These are phyloP conservation scores for Trypanosoma avium DNA, from an alignment of 208 protist genomes.

Conservation along the genomic window DNA sequence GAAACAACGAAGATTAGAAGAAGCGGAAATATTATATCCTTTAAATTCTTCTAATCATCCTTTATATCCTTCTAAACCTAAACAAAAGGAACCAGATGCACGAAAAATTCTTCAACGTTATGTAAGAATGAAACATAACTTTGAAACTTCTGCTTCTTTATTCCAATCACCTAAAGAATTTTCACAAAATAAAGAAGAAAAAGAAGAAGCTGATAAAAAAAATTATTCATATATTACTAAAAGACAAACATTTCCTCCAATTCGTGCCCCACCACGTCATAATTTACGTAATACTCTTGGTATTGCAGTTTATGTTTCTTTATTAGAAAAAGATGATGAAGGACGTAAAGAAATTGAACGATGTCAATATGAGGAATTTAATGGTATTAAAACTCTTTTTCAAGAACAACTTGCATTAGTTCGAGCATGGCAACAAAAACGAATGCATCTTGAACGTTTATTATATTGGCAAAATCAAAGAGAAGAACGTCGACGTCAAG, in stretches of 20 bases:
- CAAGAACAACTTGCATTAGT: conserved; percentile 46
- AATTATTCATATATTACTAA: background rate
- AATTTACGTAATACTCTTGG: conserved; percentile 56
- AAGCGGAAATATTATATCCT: conserved; percentile 24
- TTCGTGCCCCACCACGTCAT: background rate
- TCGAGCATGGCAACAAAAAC: conserved; percentile 56
- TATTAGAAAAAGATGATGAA: conserved; percentile 55
- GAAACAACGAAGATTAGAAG: conserved; percentile 34
- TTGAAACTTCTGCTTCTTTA: background rate
- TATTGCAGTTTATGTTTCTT: conserved; percentile 51
- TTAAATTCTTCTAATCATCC: background rate
- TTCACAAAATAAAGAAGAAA: background rate
- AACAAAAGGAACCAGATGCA: conserved; percentile 32
- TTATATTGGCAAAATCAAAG: conserved; percentile 68
- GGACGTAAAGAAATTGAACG: conserved; percentile 35
- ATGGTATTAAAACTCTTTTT: conserved; percentile 31
- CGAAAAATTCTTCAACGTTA: conserved; percentile 51
- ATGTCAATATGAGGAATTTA: conserved; percentile 37
- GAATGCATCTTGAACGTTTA: conserved; percentile 78
- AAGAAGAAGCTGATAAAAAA: background rate
- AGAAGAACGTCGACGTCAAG: conserved; percentile 35
- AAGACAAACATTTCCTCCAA: background rate
- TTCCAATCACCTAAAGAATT: background rate
- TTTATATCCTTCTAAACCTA: background rate
- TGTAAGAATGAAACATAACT: conserved; percentile 33